These are phyloP conservation scores for Yamagishiella unicocca DNA, from an alignment of 139 green algal species.

Conservation along the genomic window DNA sequence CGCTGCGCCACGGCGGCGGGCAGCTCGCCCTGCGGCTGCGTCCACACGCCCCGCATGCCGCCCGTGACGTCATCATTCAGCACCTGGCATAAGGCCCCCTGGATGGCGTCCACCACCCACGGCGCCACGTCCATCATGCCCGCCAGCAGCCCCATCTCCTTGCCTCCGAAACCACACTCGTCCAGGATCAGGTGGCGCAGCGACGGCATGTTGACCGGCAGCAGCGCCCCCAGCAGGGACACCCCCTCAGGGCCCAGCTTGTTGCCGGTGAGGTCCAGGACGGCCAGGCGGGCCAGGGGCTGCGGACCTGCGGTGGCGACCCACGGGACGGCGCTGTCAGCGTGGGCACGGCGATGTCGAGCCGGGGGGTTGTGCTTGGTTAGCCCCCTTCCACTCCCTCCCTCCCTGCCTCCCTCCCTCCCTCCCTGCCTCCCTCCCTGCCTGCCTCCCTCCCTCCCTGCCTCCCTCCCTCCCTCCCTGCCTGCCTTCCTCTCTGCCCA, in stretches of 20 bases:
- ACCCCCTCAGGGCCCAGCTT: constrained; percentile 28
- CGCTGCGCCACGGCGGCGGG: background rate
- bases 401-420: no score
- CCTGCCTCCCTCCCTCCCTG: no score
- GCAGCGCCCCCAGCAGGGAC: constrained; percentile 21
- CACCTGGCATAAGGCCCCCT: background rate
- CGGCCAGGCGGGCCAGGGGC: background rate
- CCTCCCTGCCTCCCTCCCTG: no score
- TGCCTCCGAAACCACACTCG: constrained; percentile 24
- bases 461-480: no score
- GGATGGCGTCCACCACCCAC: constrained; percentile 7
- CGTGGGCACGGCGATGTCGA: no score
- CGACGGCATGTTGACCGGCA: constrained; percentile 21
- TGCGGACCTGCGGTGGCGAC: background rate
- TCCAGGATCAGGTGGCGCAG: constrained; percentile 34
- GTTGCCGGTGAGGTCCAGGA: constrained; percentile 33
- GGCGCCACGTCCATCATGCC: constrained; percentile 17
- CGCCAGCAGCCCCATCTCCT: constrained; percentile 25
- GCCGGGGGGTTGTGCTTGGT: no score
- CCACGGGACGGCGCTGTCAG: background rate
- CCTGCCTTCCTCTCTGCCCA: no score
- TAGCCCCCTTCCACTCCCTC: no score
- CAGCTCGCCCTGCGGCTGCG: background rate
- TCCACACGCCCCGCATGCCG: background rate
- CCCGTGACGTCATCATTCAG: background rate